Evolutionary conservation across 2,329 filamentous ascomycete genomes (phyloP).

Genomic region (Epichloe baconii): DNA sequence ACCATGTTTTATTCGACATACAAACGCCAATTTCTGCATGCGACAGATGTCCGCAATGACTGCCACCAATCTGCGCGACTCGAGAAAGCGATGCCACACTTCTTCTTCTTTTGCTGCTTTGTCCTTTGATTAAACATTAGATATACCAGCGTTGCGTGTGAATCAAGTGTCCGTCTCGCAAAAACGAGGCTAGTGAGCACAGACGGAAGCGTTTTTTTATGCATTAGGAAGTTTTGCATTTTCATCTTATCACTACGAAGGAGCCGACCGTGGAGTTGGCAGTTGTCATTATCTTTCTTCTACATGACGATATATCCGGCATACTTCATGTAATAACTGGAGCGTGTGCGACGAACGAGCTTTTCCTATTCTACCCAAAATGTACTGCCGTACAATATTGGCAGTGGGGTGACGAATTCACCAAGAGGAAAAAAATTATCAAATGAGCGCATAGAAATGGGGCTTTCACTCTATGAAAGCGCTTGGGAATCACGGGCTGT

Average conservation of each 20-base stretch:
- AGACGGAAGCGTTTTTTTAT: constrained; percentile 22
- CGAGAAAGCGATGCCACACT: constrained; percentile 34
- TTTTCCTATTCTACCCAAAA: constrained; percentile 11
- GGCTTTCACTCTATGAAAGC: constrained; percentile 19
- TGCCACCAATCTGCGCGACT: constrained; percentile 8
- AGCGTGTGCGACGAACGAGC: constrained; percentile 8
- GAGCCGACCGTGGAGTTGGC: constrained; percentile 10
- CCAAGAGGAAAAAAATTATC: constrained; percentile 22
- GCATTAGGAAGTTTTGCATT: constrained; percentile 15
- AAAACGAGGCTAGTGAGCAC: constrained; percentile 28
- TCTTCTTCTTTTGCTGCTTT: constrained; percentile 18
- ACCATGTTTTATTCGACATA: constrained; percentile 36
- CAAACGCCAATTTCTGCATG: constrained; percentile 14
- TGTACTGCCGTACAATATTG: constrained; percentile 15
- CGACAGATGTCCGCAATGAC: constrained; percentile 19
- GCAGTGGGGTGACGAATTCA: constrained; percentile 33
- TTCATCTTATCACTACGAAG: constrained; percentile 5
- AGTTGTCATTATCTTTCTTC: background rate
- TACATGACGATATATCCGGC: constrained; percentile 3
- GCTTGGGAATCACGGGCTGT: constrained; percentile 10
- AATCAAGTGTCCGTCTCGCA: constrained; percentile 18
- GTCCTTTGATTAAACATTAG: constrained; percentile 13
- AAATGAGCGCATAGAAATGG: constrained; percentile 36
- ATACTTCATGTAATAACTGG: constrained; percentile 10
- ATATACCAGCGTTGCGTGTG: constrained; percentile 9